Percentiles rank a stretch among this genome's conserved stretches.
phyloP scores from a whole-genome alignment of 106 monocot genomes.

The Acorus calamus region DNA sequence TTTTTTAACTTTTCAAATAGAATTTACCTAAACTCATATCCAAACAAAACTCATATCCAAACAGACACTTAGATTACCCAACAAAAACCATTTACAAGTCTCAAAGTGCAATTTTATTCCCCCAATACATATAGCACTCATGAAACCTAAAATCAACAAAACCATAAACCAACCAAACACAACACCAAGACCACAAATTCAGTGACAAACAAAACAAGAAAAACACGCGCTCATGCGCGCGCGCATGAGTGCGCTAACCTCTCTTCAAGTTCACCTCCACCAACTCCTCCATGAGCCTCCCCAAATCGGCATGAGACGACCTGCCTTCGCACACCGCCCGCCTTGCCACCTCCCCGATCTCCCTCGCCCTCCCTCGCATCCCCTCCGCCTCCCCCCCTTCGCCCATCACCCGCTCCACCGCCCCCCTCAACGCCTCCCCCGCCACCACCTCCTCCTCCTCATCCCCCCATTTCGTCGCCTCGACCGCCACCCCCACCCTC shows the following conservation, averaged over 20 bases:
- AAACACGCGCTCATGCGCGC: too few species aligned
- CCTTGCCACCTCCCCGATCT: slow-evolving; percentile 10
- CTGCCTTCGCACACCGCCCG: not conserved
- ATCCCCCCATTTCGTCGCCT: slow-evolving; percentile 34
- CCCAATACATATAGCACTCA: too few species aligned
- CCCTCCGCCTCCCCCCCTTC: slow-evolving; percentile 20
- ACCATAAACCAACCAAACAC: too few species aligned
- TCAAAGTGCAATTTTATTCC: too few species aligned
- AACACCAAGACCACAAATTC: too few species aligned
- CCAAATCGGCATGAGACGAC: slow-evolving; percentile 3
- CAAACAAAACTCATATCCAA: too few species aligned
- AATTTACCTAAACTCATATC: too few species aligned
- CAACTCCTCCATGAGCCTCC: slow-evolving; percentile 5
- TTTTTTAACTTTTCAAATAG: too few species aligned
- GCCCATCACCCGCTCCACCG: slow-evolving; percentile 11
- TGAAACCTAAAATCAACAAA: too few species aligned
- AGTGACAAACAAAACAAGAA: too few species aligned
- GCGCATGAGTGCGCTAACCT: not conserved
- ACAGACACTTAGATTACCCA: too few species aligned
- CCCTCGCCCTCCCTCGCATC: slow-evolving; percentile 17
- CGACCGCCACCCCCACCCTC: not conserved
- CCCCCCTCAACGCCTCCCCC: slow-evolving; percentile 15
- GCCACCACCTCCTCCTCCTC: slow-evolving; percentile 28
- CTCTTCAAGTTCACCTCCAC: slow-evolving; percentile 25
- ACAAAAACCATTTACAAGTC: too few species aligned